Evolutionary conservation across 257 asterid genomes (phyloP).

Genomic region (Capsicum chinense): DNA sequence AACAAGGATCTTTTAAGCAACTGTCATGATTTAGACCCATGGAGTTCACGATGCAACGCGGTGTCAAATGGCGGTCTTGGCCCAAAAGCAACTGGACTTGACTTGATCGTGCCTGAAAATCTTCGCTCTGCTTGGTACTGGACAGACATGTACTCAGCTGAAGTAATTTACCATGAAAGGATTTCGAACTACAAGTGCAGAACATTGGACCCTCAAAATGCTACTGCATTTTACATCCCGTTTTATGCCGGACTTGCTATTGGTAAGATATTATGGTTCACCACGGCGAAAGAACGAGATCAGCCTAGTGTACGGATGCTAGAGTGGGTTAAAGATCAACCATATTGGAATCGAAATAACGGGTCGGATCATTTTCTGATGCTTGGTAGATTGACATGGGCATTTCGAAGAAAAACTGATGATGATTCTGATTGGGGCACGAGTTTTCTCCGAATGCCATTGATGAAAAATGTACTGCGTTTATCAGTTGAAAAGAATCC

Average conservation of each 20-base stretch:
- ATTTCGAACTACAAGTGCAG: conserved; percentile 54
- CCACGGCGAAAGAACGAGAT: conserved; percentile 56
- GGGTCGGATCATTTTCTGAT: conserved; percentile 67
- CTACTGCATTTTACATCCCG: conserved; percentile 64
- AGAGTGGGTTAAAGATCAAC: conserved; percentile 50
- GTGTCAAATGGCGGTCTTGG: conserved; percentile 56
- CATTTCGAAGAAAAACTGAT: conserved; percentile 60
- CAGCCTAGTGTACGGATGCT: conserved; percentile 46
- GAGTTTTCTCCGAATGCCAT: conserved; percentile 54
- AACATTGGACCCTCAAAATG: conserved; percentile 48
- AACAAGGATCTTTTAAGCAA: conserved; percentile 49
- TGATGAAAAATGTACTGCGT: conserved; percentile 53
- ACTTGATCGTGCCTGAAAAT: conserved; percentile 46
- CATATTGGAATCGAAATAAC: conserved; percentile 45
- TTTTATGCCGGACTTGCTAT: conserved; percentile 72
- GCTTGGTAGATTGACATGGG: conserved; percentile 73
- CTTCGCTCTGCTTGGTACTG: conserved; percentile 59
- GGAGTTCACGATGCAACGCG: conserved; percentile 57
- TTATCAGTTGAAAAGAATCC: conserved; percentile 49
- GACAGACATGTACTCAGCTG: conserved; percentile 57
- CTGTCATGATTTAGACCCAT: conserved; percentile 53
- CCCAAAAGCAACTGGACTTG: conserved; percentile 56
- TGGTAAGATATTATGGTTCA: conserved; percentile 57
- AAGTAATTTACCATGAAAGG: conserved; percentile 56
- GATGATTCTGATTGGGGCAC: conserved; percentile 61